Evolutionary conservation across 306 rosid genomes (phyloP).

Genomic region (Trichosanthes truncata): DNA sequence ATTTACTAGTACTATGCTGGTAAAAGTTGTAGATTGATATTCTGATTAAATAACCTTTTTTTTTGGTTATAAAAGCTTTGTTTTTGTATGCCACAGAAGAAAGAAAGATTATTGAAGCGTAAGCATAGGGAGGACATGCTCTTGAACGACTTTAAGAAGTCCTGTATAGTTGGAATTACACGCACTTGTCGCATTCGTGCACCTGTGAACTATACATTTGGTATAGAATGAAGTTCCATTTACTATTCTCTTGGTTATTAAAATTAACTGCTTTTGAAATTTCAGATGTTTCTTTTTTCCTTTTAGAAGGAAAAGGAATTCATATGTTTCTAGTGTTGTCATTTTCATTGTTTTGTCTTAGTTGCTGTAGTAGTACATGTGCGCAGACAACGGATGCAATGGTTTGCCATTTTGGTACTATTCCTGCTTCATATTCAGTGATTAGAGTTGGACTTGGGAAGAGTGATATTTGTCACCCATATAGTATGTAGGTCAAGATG

Average conservation of each 20-base stretch:
- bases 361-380: not conserved
- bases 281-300: not conserved
- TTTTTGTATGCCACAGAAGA: slow-evolving; percentile 36
- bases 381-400: not conserved
- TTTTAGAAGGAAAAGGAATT: not conserved
- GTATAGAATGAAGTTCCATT: slow-evolving; percentile 23
- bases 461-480: not conserved
- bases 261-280: not conserved
- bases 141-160: slow-evolving; percentile 21
- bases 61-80: not conserved
- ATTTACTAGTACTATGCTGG: not conserved
- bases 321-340: not conserved
- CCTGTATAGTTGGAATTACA: slow-evolving; percentile 29
- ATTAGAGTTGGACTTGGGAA: not conserved
- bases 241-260: not conserved
- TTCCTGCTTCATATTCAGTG: not conserved
- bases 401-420: not conserved
- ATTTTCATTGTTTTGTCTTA: not conserved
- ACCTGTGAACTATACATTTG: slow-evolving; percentile 59
- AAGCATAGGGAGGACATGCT: slow-evolving; percentile 43
- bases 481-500: not conserved
- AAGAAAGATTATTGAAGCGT: slow-evolving; percentile 37
- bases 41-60: not conserved
- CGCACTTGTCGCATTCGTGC: slow-evolving; percentile 55
- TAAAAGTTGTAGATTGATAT: not conserved